These are phyloP conservation scores for Cerioporus squamosus DNA, from an alignment of 1,284 basidiomycete species.

Conservation along the genomic window DNA sequence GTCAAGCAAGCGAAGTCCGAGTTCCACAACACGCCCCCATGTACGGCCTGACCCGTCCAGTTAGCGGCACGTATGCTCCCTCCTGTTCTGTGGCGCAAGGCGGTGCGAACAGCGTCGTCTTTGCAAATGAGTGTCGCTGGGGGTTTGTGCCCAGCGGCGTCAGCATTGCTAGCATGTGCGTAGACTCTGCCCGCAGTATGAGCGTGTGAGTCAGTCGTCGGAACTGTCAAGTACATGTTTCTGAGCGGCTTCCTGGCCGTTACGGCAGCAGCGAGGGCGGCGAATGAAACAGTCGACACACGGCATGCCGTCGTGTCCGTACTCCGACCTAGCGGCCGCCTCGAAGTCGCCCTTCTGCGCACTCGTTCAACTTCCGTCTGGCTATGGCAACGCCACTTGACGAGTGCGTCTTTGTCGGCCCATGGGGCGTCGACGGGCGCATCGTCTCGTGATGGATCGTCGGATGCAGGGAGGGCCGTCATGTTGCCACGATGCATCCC, in stretches of 20 bases:
- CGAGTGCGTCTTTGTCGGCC: conserved; percentile 13
- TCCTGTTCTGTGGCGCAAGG: background rate
- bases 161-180: background rate
- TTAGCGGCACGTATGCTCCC: too few species aligned
- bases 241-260: background rate
- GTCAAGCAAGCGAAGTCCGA: background rate
- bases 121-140: background rate
- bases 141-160: background rate
- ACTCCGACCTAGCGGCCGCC: too few species aligned
- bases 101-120: background rate
- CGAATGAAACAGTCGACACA: background rate
- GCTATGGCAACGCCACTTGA: conserved; percentile 6
- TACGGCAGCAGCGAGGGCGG: conserved; percentile 1
- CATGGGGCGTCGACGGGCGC: background rate
- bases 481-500: conserved; percentile 9
- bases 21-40: background rate
- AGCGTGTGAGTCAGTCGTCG: conserved; percentile 2
- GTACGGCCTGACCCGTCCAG: background rate
- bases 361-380: background rate
- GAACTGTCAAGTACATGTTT: background rate
- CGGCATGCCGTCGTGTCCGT: background rate
- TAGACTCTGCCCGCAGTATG: conserved; percentile 4
- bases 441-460: conserved; percentile 24
- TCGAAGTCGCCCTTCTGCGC: too few species aligned
- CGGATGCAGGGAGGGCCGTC: conserved; percentile 15